Conservation (phyloP, 148 eudicot genomes). For the Chenopodium berlandieri region DNA sequence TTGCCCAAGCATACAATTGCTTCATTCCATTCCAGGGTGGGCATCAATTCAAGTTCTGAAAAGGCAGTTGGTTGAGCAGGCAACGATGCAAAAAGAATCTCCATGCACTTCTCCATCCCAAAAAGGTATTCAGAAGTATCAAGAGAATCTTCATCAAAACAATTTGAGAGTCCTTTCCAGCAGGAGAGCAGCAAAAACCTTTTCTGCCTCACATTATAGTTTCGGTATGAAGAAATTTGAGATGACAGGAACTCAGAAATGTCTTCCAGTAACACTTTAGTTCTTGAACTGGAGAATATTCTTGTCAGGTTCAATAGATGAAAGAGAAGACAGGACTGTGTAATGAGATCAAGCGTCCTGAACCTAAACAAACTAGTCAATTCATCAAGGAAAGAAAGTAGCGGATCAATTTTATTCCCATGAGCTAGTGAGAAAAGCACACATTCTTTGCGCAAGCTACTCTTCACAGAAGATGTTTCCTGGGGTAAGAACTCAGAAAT, state of each 20-base stretch:
- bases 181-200: slow-evolving; percentile 54
- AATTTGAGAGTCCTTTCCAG: slow-evolving; percentile 70
- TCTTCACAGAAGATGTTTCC: slow-evolving; percentile 34
- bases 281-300: slow-evolving; percentile 73
- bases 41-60: slow-evolving; percentile 27
- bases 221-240: slow-evolving; percentile 38
- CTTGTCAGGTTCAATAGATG: slow-evolving; percentile 59
- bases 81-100: slow-evolving; percentile 57
- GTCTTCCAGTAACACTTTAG: slow-evolving; percentile 65
- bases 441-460: slow-evolving; percentile 70
- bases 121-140: slow-evolving; percentile 44
- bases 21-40: slow-evolving; percentile 55
- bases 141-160: slow-evolving; percentile 44
- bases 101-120: slow-evolving; percentile 70
- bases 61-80: slow-evolving; percentile 37
- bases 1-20: slow-evolving; percentile 70
- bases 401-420: slow-evolving; percentile 55
- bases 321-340: slow-evolving; percentile 60
- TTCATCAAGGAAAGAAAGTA: slow-evolving; percentile 79
- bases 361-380: slow-evolving; percentile 71
- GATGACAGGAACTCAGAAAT: slow-evolving; percentile 52
- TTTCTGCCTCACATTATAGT: slow-evolving; percentile 38
- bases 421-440: slow-evolving; percentile 63
- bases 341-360: slow-evolving; percentile 60
- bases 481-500: slow-evolving; percentile 30